A percentile compares a stretch with the other conserved stretches of the same genome.
Conservation (phyloP, 495 filamentous ascomycete species). For the Penicillium fimorum region DNA sequence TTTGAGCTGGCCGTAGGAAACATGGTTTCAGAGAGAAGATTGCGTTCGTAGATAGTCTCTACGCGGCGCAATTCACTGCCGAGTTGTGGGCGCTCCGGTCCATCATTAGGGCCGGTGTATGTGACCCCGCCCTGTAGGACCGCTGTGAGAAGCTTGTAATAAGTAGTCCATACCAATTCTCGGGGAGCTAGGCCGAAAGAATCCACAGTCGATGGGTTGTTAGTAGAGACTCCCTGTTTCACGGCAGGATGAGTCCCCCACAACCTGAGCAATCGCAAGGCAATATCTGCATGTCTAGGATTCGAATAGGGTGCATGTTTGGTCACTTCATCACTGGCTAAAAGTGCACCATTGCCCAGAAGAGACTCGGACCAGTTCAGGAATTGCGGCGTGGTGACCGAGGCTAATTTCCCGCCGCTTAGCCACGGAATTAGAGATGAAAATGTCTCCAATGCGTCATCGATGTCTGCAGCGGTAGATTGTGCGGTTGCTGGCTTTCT, state of each 20-base stretch:
- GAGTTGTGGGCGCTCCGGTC: slow-evolving; percentile 60
- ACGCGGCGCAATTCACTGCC: slow-evolving; percentile 70
- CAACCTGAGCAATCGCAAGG: slow-evolving; percentile 38
- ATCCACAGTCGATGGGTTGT: slow-evolving; percentile 21
- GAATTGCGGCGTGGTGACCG: slow-evolving; percentile 48
- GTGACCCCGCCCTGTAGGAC: slow-evolving; percentile 42
- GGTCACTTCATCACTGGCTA: slow-evolving; percentile 56
- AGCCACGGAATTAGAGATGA: slow-evolving; percentile 61
- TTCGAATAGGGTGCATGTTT: slow-evolving; percentile 30
- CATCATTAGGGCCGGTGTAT: slow-evolving; percentile 33
- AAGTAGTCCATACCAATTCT: slow-evolving; percentile 66
- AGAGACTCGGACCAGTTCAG: slow-evolving; percentile 76
- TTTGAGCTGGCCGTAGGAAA: slow-evolving; percentile 80
- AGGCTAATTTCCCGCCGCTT: slow-evolving; percentile 31
- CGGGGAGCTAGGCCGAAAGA: slow-evolving; percentile 23
- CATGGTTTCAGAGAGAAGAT: slow-evolving; percentile 67
- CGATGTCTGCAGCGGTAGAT: slow-evolving; percentile 48
- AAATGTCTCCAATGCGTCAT: slow-evolving; percentile 63
- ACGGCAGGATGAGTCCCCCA: slow-evolving; percentile 44
- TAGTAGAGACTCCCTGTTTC: slow-evolving; percentile 50
- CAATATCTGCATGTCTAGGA: slow-evolving; percentile 33
- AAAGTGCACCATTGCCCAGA: slow-evolving; percentile 66
- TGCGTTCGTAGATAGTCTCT: slow-evolving; percentile 69
- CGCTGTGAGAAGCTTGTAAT: slow-evolving; percentile 71
- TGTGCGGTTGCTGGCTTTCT: slow-evolving; percentile 54